Evolutionary conservation across 2,329 filamentous ascomycete species (phyloP).

Genomic region (Coleophoma eucalyptorum): DNA sequence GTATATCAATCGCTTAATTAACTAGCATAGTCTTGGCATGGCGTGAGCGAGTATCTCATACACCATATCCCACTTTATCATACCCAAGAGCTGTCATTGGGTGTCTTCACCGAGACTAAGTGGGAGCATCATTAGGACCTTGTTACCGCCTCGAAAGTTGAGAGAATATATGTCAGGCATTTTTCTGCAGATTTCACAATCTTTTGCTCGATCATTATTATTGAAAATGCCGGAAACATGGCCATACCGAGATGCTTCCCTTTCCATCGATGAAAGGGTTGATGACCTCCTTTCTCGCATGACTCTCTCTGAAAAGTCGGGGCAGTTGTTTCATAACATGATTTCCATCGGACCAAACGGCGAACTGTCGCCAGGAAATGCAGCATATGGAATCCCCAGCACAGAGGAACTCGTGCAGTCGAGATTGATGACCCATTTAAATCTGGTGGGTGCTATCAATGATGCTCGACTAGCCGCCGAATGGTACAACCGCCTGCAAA

Average conservation of each 20-base stretch:
- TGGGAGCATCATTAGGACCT: not conserved
- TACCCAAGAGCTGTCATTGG: not conserved
- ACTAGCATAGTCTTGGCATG: not conserved
- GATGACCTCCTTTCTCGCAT: conserved; percentile 1
- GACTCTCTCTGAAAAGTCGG: conserved; percentile 3
- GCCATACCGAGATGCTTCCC: not conserved
- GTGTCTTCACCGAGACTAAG: not conserved
- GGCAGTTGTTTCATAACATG: conserved; percentile 15
- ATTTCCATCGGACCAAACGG: conserved; percentile 2
- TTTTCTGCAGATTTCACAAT: not conserved
- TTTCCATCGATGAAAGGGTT: not conserved
- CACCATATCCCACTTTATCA: not conserved
- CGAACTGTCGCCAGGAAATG: not conserved
- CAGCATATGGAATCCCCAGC: conserved; percentile 10
- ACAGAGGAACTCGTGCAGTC: conserved; percentile 30
- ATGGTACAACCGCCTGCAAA: conserved; percentile 37
- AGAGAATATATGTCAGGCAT: not conserved
- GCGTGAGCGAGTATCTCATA: not conserved
- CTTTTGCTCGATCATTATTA: not conserved
- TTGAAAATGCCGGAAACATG: not conserved
- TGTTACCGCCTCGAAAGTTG: not conserved
- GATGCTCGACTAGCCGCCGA: conserved; percentile 30
- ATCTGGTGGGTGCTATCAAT: conserved; percentile 37
- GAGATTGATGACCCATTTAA: conserved; percentile 41
- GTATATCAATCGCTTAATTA: not conserved